Evolutionary conservation across 192 early-diverging fungal species (phyloP).

Genomic region (Linderina pennispora): DNA sequence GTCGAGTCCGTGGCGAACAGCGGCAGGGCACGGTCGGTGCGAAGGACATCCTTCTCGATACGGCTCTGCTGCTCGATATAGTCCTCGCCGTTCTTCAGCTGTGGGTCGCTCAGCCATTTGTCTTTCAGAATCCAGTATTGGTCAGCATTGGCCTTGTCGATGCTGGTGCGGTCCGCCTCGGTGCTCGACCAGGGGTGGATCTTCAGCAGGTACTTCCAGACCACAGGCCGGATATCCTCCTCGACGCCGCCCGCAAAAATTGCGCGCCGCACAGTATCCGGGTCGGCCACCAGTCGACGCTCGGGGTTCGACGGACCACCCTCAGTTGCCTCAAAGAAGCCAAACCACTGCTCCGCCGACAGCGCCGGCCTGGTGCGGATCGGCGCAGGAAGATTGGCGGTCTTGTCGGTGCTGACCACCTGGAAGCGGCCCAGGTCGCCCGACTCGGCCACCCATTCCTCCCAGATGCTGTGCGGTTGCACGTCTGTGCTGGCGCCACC

Average conservation of each 20-base stretch:
- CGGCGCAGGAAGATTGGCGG: constrained; percentile 28
- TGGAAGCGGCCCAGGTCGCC: constrained; percentile 40
- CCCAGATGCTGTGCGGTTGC: constrained; percentile 37
- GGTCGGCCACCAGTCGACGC: constrained; percentile 39
- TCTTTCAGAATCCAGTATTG: constrained; percentile 60
- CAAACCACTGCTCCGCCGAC: constrained; percentile 62
- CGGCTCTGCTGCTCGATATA: constrained; percentile 70
- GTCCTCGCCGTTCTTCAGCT: constrained; percentile 49
- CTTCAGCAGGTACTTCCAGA: constrained; percentile 85
- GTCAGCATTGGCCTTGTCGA: constrained; percentile 52
- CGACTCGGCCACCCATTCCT: constrained; percentile 43
- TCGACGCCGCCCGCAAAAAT: constrained; percentile 78
- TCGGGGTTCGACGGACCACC: constrained; percentile 14
- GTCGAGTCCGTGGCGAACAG: constrained; percentile 71
- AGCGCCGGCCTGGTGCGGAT: constrained; percentile 48
- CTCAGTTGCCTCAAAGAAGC: constrained; percentile 53
- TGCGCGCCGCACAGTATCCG: constrained; percentile 49
- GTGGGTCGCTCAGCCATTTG: constrained; percentile 57
- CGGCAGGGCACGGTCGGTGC: constrained; percentile 84
- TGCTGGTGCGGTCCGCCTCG: constrained; percentile 58
- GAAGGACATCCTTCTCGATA: constrained; percentile 93
- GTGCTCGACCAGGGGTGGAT: constrained; percentile 83
- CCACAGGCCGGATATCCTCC: constrained; percentile 68
- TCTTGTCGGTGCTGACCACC: constrained; percentile 28
- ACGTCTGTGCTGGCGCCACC: constrained; percentile 2